Percentiles rank a stretch among this genome's conserved stretches.
Evolutionary conservation across 2,329 filamentous ascomycete species (phyloP).

Genomic region (Arthroderma uncinatum): DNA sequence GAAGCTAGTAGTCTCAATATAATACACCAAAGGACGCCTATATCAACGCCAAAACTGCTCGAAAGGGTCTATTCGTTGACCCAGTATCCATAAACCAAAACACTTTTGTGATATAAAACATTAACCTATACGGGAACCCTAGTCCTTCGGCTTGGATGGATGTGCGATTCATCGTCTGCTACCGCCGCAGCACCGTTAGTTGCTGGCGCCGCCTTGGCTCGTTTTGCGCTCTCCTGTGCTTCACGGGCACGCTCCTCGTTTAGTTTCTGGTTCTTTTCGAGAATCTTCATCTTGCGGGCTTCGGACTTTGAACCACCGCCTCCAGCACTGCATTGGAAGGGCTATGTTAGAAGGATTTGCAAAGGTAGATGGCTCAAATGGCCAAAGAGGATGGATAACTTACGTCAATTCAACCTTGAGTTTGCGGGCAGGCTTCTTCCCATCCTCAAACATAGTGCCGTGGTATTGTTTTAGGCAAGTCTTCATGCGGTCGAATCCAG

Average conservation of each 20-base stretch:
- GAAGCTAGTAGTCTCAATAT: neutral
- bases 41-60: neutral
- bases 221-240: constrained; percentile 39
- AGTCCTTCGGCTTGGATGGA: constrained; percentile 12
- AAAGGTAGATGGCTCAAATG: neutral
- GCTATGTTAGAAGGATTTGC: constrained; percentile 1
- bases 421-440: constrained; percentile 49
- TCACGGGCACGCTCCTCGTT: constrained; percentile 53
- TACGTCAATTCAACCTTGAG: constrained; percentile 91
- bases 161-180: constrained; percentile 5
- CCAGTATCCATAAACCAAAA: neutral
- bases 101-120: neutral
- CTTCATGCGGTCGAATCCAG: constrained; percentile 77
- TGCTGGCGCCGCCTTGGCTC: constrained; percentile 12
- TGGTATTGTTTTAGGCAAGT: constrained; percentile 85
- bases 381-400: constrained; percentile 25
- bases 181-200: constrained; percentile 5
- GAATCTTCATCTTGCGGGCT: constrained; percentile 62
- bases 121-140: constrained; percentile 6
- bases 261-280: constrained; percentile 74
- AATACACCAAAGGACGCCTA: neutral
- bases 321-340: constrained; percentile 50
- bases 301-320: constrained; percentile 69
- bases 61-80: neutral
- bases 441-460: constrained; percentile 62